phyloP scores from a whole-genome alignment of 805 yeast species.

The Lipomyces chichibuensis region DNA sequence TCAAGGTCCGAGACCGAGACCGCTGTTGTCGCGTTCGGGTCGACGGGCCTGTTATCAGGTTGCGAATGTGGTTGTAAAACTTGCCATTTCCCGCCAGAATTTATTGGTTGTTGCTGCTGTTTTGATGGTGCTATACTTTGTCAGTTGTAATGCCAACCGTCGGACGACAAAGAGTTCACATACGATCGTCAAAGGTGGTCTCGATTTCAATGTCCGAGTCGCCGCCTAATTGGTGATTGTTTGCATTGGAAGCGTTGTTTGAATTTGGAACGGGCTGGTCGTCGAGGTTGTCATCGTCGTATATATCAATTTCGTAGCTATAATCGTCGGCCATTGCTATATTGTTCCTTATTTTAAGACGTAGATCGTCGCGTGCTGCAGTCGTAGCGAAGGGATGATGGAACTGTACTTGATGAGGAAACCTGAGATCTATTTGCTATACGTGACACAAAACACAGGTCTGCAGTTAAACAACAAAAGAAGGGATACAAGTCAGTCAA shows the following conservation, averaged over 20 bases:
- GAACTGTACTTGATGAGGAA: not conserved
- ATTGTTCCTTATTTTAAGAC: not conserved
- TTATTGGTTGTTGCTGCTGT: slow-evolving; percentile 6
- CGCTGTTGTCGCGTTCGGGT: slow-evolving; percentile 30
- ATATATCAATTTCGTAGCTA: slow-evolving; percentile 34
- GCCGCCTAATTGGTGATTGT: slow-evolving; percentile 4
- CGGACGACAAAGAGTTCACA: not conserved
- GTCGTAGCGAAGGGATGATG: not conserved
- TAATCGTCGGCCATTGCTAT: slow-evolving; percentile 33
- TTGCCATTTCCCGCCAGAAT: slow-evolving; percentile 29
- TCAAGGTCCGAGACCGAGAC: slow-evolving; percentile 31
- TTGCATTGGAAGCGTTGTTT: not conserved
- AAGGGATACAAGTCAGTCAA: not conserved
- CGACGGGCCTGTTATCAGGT: slow-evolving; percentile 32
- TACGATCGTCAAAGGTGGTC: slow-evolving; percentile 14
- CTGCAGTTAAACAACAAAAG: not conserved
- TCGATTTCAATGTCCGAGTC: slow-evolving; percentile 22
- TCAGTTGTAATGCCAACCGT: not conserved
- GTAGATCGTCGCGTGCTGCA: not conserved
- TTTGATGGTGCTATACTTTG: not conserved
- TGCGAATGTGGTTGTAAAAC: slow-evolving; percentile 16
- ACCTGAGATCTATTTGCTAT: slow-evolving; percentile 1
- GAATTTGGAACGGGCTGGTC: slow-evolving; percentile 12
- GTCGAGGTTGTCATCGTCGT: slow-evolving; percentile 32
- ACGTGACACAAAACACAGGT: slow-evolving; percentile 1